These are phyloP conservation scores for Myxozyma lipomycoides DNA, from an alignment of 805 yeast genomes.

Conservation along the genomic window DNA sequence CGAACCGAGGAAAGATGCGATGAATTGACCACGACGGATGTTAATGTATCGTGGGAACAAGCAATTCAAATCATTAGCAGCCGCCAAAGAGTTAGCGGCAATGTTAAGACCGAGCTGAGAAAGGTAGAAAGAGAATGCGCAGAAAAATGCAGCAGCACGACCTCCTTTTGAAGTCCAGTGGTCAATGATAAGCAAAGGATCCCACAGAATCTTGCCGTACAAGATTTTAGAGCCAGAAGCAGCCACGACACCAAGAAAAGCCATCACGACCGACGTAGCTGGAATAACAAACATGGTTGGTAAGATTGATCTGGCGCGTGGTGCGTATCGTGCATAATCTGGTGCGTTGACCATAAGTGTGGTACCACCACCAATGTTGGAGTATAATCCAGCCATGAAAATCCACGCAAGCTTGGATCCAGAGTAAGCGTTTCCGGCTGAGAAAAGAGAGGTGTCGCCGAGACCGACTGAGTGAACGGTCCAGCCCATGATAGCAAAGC, in stretches of 20 bases:
- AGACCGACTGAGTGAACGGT: constrained; percentile 40
- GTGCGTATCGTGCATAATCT: constrained; percentile 45
- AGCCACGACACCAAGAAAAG: constrained; percentile 24
- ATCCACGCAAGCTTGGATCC: constrained; percentile 40
- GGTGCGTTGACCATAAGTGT: constrained; percentile 43
- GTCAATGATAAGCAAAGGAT: constrained; percentile 30
- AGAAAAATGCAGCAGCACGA: constrained; percentile 45
- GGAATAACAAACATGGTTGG: constrained; percentile 20
- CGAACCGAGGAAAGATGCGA: constrained; percentile 38
- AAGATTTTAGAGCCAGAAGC: constrained; percentile 25
- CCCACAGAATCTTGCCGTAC: constrained; percentile 25
- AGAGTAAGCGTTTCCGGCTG: constrained; percentile 28
- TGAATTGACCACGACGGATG: constrained; percentile 46
- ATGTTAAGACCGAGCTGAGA: constrained; percentile 37
- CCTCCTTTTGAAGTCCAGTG: constrained; percentile 42
- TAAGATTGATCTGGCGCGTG: constrained; percentile 32
- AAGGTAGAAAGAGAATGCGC: constrained; percentile 40
- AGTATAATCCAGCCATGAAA: constrained; percentile 41
- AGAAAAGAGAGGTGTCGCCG: constrained; percentile 11
- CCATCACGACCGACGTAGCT: constrained; percentile 11
- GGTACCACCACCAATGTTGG: constrained; percentile 42
- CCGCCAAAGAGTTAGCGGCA: constrained; percentile 42
- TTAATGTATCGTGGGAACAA: constrained; percentile 46
- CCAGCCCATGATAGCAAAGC: constrained; percentile 80
- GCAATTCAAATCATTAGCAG: constrained; percentile 43